These are phyloP conservation scores for Periconia digitata DNA, from an alignment of 2,329 filamentous ascomycete genomes.

Conservation along the genomic window DNA sequence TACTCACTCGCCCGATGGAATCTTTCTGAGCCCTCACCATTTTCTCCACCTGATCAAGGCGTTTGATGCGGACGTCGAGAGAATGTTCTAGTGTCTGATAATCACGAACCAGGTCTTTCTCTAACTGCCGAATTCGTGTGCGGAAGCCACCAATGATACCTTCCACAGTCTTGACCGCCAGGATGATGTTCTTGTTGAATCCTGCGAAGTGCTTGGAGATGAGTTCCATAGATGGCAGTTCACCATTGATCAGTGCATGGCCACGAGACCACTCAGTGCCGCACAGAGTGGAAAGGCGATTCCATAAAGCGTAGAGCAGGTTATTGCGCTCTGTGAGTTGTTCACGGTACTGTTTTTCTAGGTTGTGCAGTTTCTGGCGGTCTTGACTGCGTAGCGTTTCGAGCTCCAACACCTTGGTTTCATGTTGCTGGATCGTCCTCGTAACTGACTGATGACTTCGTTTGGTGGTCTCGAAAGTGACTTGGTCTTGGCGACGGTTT, in stretches of 20 bases:
- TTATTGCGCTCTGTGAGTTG: constrained; percentile 89
- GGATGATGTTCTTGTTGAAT: constrained; percentile 86
- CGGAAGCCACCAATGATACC: constrained; percentile 76
- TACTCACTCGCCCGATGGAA: constrained; percentile 41
- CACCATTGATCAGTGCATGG: constrained; percentile 85
- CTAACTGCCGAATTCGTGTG: constrained; percentile 77
- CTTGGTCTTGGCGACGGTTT: constrained; percentile 80
- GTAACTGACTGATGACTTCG: constrained; percentile 84
- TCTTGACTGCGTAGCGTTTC: constrained; percentile 79
- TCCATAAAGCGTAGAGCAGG: constrained; percentile 86
- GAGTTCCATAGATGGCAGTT: constrained; percentile 80
- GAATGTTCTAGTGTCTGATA: constrained; percentile 84
- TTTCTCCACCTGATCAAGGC: constrained; percentile 83
- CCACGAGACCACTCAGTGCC: constrained; percentile 90
- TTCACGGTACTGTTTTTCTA: constrained; percentile 82
- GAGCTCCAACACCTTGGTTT: constrained; percentile 81
- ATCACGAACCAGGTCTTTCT: constrained; percentile 86
- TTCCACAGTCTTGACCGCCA: constrained; percentile 86
- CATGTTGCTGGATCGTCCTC: constrained; percentile 82
- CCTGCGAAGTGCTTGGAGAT: constrained; percentile 82
- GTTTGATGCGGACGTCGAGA: constrained; percentile 77
- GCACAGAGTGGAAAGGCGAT: constrained; percentile 79
- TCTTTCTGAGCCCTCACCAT: constrained; percentile 57
- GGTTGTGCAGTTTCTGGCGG: constrained; percentile 70
- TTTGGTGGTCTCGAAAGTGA: constrained; percentile 84